Percentiles rank a stretch among this genome's conserved stretches.
Conservation (phyloP, 1,284 basidiomycete species). For the Amylostereum areolatum region DNA sequence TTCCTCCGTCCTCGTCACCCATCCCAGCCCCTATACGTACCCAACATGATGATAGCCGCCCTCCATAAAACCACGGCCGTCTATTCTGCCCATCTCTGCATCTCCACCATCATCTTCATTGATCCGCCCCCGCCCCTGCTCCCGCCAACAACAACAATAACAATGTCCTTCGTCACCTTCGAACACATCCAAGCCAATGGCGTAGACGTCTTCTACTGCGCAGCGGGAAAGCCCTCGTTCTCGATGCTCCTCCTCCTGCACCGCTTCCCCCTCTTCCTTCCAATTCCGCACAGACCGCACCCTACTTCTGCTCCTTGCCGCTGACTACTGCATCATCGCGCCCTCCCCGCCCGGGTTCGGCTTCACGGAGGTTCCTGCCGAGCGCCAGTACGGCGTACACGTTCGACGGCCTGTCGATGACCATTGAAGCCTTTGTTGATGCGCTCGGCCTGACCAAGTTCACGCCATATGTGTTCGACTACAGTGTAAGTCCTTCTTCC, state of each 20-base stretch:
- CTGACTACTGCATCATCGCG: slow-evolving; percentile 37
- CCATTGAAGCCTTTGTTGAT: slow-evolving; percentile 35
- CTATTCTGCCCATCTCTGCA: too few species aligned
- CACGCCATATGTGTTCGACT: slow-evolving; percentile 44
- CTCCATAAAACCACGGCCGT: too few species aligned
- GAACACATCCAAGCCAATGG: slow-evolving; percentile 26
- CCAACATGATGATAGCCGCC: too few species aligned
- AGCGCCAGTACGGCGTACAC: slow-evolving; percentile 31
- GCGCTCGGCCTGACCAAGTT: slow-evolving; percentile 31
- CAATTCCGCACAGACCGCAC: slow-evolving; percentile 45
- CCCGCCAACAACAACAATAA: too few species aligned
- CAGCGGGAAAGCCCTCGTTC: slow-evolving; percentile 25
- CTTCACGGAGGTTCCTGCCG: slow-evolving; percentile 33
- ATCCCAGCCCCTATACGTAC: too few species aligned
- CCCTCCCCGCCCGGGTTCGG: slow-evolving; percentile 48
- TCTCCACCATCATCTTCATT: too few species aligned
- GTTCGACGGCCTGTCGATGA: slow-evolving; percentile 34
- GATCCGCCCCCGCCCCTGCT: too few species aligned
- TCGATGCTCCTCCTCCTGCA: slow-evolving; percentile 40
- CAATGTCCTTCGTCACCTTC: slow-evolving; percentile 6
- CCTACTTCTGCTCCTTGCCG: slow-evolving; percentile 36
- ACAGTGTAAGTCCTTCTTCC: slow-evolving; percentile 26
- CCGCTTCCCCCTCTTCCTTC: slow-evolving; percentile 41
- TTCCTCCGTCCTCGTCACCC: too few species aligned
- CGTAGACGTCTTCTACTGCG: slow-evolving; percentile 37